Conservation (phyloP, 305 asterid species). For the Fraxinus nigra region DNA sequence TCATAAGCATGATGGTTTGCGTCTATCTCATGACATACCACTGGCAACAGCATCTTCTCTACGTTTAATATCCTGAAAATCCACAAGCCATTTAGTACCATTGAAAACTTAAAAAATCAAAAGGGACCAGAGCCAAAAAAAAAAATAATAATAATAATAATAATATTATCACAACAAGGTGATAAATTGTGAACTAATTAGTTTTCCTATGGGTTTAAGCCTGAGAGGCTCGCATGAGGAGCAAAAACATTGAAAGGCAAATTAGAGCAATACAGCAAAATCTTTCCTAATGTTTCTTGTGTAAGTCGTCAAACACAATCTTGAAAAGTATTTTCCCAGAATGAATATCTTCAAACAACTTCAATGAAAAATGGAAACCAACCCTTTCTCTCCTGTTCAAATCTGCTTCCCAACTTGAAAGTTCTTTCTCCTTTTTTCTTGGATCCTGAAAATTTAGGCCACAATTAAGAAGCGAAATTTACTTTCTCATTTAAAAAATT, state of each 20-base stretch:
- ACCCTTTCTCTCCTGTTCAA: constrained; percentile 87
- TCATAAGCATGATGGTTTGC: not conserved
- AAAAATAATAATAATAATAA: not conserved
- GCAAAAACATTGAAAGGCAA: not conserved
- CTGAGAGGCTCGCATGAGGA: not conserved
- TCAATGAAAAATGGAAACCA: constrained; percentile 21
- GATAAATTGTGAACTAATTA: not conserved
- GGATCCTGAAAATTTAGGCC: constrained; percentile 56
- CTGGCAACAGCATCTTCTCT: constrained; percentile 82
- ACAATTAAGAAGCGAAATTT: constrained; percentile 1
- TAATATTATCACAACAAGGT: not conserved
- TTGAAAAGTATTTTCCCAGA: not conserved
- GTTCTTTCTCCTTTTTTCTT: constrained; percentile 69
- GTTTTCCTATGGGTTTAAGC: not conserved
- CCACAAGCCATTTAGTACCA: constrained; percentile 16
- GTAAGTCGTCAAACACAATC: not conserved
- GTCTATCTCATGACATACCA: constrained; percentile 48
- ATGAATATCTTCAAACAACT: constrained; percentile 1
- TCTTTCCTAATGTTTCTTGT: not conserved
- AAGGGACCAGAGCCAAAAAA: constrained; percentile 10
- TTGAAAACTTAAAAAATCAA: constrained; percentile 17
- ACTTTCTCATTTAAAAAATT: constrained; percentile 9
- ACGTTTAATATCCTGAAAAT: constrained; percentile 74
- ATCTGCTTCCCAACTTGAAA: constrained; percentile 87
- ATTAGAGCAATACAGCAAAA: not conserved